Evolutionary conservation across 495 filamentous ascomycete genomes (phyloP), one percentile per base, ranked within the genome.

Genomic region (Parathielavia appendiculata): DNA sequence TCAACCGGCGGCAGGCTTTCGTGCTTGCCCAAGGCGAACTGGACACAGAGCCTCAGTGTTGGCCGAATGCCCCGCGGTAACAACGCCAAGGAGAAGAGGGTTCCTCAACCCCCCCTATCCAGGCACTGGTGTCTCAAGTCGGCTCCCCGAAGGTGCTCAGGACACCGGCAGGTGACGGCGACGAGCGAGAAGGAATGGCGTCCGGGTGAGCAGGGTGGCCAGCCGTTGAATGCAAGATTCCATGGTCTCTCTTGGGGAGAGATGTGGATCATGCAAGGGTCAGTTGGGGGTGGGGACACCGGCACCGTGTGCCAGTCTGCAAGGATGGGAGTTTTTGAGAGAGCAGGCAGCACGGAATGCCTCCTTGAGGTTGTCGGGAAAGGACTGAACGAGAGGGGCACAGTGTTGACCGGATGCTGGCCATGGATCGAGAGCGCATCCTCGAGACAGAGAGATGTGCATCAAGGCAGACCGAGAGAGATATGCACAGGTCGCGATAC

Each of bases 141-240:
- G 4, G 16, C 10, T 13, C 44, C n/a, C 26, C 36, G 52, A 22
- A 26, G 39, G 26, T 14, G 14, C 45, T 48, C 23, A 58, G 50
- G 41, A 38, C 35, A 40, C 7, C 32, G 22, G 57, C 53, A 60
- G 61, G 54, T 58, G 64, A 61, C 51, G 51, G 32, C 51, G 39
- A 47, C 44, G 40, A 52, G 46, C 23, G 14, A 40, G 34, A 47
- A 43, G 45, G 51, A 58, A 62, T 63, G 49, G 52, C 44, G 59
- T 44, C 55, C 44, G 51, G 61, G 43, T 34, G 54, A 55, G 39
- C 60, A 69, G 60, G 61, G 65, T 56, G 51, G 45, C 54, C 51
- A 60, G 62, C 66, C 64, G 70, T 71, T 69, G 62, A 64, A 71
- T 67, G 66, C 67, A 65, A 68, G 69, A 71, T 71, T 66, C 60